A percentile compares a stretch with the other conserved stretches of the same genome.
These are phyloP conservation scores for Linnemannia elongata DNA, from an alignment of 192 early-diverging fungal species.

Conservation along the genomic window DNA sequence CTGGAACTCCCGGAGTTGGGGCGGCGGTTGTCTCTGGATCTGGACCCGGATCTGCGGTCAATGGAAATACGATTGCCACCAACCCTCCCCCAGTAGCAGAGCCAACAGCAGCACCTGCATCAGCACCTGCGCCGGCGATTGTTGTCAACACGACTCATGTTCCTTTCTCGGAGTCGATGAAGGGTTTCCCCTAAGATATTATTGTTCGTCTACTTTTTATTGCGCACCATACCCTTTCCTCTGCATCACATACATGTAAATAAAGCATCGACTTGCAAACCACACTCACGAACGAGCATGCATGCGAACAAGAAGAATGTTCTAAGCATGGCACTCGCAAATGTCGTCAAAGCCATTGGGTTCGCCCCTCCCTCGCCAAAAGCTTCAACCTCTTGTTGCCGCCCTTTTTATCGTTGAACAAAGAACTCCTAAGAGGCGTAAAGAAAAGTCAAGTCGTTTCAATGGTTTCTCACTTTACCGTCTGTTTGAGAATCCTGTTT, in stretches of 20 bases:
- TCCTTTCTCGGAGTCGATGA: conserved; percentile 39
- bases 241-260: not conserved
- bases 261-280: not conserved
- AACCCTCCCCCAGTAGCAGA: not conserved
- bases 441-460: no score
- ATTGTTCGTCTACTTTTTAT: not conserved
- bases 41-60: not conserved
- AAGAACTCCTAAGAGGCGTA: no score
- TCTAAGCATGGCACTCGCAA: no score
- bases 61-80: not conserved
- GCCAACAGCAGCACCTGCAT: not conserved
- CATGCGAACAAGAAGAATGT: no score
- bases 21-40: not conserved
- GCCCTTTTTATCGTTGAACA: no score
- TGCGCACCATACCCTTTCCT: not conserved
- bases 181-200: conserved; percentile 34
- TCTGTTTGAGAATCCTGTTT: no score
- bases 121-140: conserved; percentile 15
- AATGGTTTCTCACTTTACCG: no score
- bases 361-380: no score
- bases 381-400: no score
- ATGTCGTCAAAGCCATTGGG: no score
- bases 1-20: not conserved
- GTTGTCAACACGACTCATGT: conserved; percentile 39
- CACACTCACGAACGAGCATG: not conserved